These are phyloP conservation scores for Blastobotrys muscicola DNA, from an alignment of 805 yeast genomes.

Conservation along the genomic window DNA sequence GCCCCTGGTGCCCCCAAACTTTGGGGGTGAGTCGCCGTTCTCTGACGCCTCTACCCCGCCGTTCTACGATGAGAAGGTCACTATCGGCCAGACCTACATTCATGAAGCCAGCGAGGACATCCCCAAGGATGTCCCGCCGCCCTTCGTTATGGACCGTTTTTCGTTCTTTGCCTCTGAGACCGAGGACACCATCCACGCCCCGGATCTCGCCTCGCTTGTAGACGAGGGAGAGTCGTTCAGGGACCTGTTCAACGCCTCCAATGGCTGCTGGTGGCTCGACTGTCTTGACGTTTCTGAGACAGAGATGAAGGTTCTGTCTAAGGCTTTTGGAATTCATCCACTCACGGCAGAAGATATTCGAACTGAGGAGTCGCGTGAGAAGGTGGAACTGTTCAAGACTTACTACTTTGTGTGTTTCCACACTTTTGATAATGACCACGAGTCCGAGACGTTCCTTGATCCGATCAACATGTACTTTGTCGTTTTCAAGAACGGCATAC, in stretches of 20 bases:
- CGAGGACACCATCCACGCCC: conserved; percentile 83
- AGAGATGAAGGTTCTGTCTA: conserved; percentile 86
- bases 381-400: conserved; percentile 81
- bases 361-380: conserved; percentile 94
- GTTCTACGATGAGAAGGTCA: background rate
- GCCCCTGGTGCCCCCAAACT: conserved; percentile 12
- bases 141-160: conserved; percentile 58
- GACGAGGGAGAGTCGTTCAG: conserved; percentile 49
- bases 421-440: conserved; percentile 81
- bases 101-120: background rate
- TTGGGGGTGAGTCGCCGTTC: conserved; percentile 5
- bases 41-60: conserved; percentile 1
- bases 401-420: conserved; percentile 96
- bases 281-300: conserved; percentile 89
- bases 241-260: conserved; percentile 59
- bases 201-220: conserved; percentile 72
- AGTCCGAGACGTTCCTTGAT: conserved; percentile 68
- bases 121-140: conserved; percentile 18
- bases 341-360: conserved; percentile 95
- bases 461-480: conserved; percentile 54
- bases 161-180: conserved; percentile 72
- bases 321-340: conserved; percentile 95
- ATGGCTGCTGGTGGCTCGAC: conserved; percentile 92
- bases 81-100: background rate
- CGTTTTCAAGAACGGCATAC: conserved; percentile 50